Percentiles rank a stretch among this genome's conserved stretches.
These are phyloP conservation scores for Dioscorea alata DNA, from an alignment of 106 monocot genomes.

Conservation along the genomic window DNA sequence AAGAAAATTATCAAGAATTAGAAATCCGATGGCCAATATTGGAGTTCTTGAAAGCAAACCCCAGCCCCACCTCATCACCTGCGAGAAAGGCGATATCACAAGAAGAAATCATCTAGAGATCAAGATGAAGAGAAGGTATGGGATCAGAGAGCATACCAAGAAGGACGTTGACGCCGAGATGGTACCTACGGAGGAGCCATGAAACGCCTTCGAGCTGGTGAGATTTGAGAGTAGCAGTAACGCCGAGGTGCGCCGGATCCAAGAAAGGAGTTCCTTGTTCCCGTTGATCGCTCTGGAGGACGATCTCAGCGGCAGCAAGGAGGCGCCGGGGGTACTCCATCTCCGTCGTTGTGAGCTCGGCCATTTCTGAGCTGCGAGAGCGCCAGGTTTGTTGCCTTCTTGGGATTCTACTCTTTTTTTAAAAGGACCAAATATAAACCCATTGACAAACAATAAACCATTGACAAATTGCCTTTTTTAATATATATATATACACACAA, in stretches of 20 bases:
- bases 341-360: not conserved
- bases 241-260: constrained; percentile 40
- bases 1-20: not conserved
- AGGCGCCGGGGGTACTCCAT: constrained; percentile 61
- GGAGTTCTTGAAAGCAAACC: too few species aligned
- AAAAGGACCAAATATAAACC: too few species aligned
- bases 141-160: constrained; percentile 39
- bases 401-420: too few species aligned
- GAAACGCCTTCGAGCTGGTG: constrained; percentile 88
- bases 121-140: not conserved
- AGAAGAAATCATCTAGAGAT: not conserved
- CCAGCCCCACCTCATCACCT: not conserved
- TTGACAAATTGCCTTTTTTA: too few species aligned
- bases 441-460: too few species aligned
- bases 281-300: constrained; percentile 44
- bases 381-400: too few species aligned
- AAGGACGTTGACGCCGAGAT: constrained; percentile 83
- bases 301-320: constrained; percentile 63
- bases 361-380: too few species aligned
- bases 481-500: too few species aligned
- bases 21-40: not conserved
- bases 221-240: constrained; percentile 66
- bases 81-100: not conserved
- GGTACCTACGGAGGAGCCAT: constrained; percentile 85
- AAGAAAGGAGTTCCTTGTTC: constrained; percentile 2